Evolutionary conservation across 2,329 filamentous ascomycete genomes (phyloP), one percentile per base, ranked within the genome.

Genomic region (Aspergillus unguis): DNA sequence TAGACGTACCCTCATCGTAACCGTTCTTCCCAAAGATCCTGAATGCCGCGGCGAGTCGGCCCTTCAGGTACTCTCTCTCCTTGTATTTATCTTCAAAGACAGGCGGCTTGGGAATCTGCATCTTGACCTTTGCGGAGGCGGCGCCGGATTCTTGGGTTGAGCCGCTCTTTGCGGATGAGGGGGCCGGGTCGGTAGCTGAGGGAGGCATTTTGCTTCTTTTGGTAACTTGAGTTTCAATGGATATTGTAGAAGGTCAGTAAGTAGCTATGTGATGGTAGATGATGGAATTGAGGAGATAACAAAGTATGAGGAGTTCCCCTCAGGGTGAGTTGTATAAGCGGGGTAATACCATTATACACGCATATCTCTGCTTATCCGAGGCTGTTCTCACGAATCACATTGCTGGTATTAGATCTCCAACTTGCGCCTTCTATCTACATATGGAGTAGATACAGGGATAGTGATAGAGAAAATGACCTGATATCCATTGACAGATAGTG

Each of bases 1-100:
- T 17, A 17, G 38, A 9, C 8, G 5, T 58, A 68, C 65, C 66
- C 49, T 85, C 82, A 55, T 81, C 79, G 58, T 77, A 82, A 11
- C 79, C 80, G 45, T 76, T 72, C 62, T 83, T 81, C 28, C 78
- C 80, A 54, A 84, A 84, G 48, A 84, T 78, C 26, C 80, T 77
- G 65, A 83, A 83, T 2, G 78, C 81, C 17, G 80, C 72, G 1
- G 78, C 79, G 5, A 84, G 71, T 26, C 79, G 74, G 27, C 77
- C 75, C 61, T 83, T 83, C 35, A 82, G 70, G 55, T 80, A 80
- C 46, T 78, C 72, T 26, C 80, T 74, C 56, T 82, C 76, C 38
- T 79, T 63, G 17, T 70, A 56, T 48, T 75, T 75, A 58, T 75
- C 66, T 4, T 68, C 64, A 48, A 76, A 76, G 3, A 63, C 67